Evolutionary conservation across 176 grass and related monocot genomes (phyloP).

Genomic region (Zizania latifolia): DNA sequence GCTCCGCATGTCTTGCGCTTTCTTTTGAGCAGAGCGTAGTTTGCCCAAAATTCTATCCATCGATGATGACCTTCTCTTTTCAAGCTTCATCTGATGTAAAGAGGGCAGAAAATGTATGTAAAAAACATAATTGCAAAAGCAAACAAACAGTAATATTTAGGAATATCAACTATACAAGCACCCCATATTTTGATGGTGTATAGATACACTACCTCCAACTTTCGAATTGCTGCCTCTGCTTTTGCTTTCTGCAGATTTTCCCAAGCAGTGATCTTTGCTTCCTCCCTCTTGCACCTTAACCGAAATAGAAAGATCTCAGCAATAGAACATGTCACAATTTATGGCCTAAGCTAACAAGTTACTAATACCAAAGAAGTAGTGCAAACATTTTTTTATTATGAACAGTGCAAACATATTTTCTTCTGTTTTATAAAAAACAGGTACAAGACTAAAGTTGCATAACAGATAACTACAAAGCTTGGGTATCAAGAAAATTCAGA

Average conservation of each 20-base stretch:
- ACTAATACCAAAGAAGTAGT: background rate
- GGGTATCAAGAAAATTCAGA: background rate
- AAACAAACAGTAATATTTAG: background rate
- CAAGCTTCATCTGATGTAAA: constrained; percentile 84
- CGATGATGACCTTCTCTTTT: constrained; percentile 84
- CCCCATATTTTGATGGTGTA: background rate
- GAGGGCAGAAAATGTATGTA: background rate
- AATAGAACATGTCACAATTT: constrained; percentile 6
- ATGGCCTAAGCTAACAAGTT: background rate
- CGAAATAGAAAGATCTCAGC: constrained; percentile 29
- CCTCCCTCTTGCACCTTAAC: constrained; percentile 76
- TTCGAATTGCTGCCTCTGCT: constrained; percentile 72
- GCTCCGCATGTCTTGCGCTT: constrained; percentile 78
- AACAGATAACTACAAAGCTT: background rate
- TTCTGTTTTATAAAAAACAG: constrained; percentile 9
- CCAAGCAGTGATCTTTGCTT: constrained; percentile 87
- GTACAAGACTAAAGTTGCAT: background rate
- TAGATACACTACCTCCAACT: constrained; percentile 57
- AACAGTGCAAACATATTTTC: background rate
- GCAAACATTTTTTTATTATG: background rate
- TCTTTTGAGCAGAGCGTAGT: constrained; percentile 80
- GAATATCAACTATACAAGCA: background rate
- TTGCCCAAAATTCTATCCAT: constrained; percentile 93
- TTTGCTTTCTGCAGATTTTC: constrained; percentile 93
- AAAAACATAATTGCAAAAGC: background rate